Evolutionary conservation across 768 basidiomycete species (phyloP), one percentile per base, ranked within the genome.

Genomic region (Polyporus arcularius): DNA sequence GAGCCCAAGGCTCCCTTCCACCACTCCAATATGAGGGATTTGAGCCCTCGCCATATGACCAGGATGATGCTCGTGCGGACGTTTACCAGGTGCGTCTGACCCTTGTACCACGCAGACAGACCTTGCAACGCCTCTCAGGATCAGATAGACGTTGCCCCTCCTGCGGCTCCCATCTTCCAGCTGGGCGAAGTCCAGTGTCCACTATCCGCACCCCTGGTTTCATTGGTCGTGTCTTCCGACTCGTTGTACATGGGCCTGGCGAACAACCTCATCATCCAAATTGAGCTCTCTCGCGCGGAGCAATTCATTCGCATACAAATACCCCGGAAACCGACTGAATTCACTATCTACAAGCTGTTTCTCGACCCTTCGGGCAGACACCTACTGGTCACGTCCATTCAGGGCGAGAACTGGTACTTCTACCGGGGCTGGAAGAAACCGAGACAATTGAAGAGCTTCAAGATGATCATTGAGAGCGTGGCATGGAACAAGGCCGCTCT

Each of bases 371-470:
- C 94, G 0, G 96, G 96, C 4, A 82, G 91, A 38, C 97, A 98
- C 76, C 83, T 96, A 52, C 75, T 98, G 43, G 81, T 96, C 55
- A 92, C 93, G 0, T 95, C 94, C 9, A 79, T 78, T 12, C 86
- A 93, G 68, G 94, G 94, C 53, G 96, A 99, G 71, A 96, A 93
- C 62, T 98, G 92, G 87, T 98, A 98, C 71, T 76, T 95, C 4
- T 94, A 86, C 68, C 80, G 83, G 55, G 81, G 83, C 9, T 89
- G 88, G 85, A 90, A 90, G 78, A 92, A 94, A 68, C 89, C 93
- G 0, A 83, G 85, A 46, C 88, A 82, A 46, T 78, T 98, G 55
- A 89, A 92, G 69, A 78, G 79, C 8, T 89, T 95, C 74, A 89
- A 92, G 72, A 87, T 93, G 79, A 81, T 92, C 68, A 89, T 98